phyloP scores from a whole-genome alignment of 2,329 filamentous ascomycete genomes.

The Helotiales sp. region DNA sequence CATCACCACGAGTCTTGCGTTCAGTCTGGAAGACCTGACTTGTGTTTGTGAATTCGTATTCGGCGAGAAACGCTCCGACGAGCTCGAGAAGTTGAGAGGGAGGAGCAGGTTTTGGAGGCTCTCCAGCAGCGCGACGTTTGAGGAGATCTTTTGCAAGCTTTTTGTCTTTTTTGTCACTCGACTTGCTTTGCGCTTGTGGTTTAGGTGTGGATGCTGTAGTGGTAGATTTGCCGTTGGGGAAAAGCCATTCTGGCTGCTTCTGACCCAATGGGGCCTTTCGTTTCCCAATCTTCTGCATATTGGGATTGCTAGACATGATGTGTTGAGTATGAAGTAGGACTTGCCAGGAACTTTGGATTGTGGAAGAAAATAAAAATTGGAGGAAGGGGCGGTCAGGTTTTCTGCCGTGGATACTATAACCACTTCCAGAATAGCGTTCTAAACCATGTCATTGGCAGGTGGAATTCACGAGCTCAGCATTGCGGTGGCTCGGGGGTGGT shows the following conservation, averaged over 20 bases:
- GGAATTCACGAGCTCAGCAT: too few species aligned
- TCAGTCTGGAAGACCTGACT: conserved; percentile 64
- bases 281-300: conserved; percentile 35
- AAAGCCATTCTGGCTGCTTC: conserved; percentile 35
- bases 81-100: conserved; percentile 65
- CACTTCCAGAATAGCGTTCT: too few species aligned
- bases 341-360: not conserved
- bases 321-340: conserved; percentile 12
- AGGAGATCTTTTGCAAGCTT: conserved; percentile 32
- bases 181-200: conserved; percentile 16
- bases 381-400: not conserved
- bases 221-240: conserved; percentile 26
- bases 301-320: conserved; percentile 34
- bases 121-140: conserved; percentile 26
- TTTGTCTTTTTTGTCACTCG: conserved; percentile 32
- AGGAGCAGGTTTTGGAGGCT: conserved; percentile 39
- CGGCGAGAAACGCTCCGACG: conserved; percentile 64
- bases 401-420: too few species aligned
- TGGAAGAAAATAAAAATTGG: conserved; percentile 12
- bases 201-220: conserved; percentile 7
- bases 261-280: conserved; percentile 25
- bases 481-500: too few species aligned
- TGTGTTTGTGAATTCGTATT: conserved; percentile 64
- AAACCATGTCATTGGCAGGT: too few species aligned
- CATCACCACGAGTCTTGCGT: conserved; percentile 42